Base-by-base conservation (phyloP, 306 rosid species). In the Medicago lupulina region DNA sequence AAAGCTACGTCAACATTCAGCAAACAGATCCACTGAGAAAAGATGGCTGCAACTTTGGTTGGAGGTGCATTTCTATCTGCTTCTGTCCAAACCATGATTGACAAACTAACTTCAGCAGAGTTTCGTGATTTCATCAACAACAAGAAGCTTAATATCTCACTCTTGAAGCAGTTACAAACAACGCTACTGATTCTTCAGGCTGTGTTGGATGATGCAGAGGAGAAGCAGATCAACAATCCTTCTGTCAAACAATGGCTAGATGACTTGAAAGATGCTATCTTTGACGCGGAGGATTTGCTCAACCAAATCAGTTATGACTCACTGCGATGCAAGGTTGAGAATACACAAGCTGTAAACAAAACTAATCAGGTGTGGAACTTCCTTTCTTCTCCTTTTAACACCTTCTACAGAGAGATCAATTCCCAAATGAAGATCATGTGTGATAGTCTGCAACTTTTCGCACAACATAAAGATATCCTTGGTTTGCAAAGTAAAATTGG, bases 301-400 rank as follows among this genome's bases (percentile, higher is more conserved):
- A 25, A 73, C 10, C 39, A 55, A 25, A 47, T 80, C 9, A 46
- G 39, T 5, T 43, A 23, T 13, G 57, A 67, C 12, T 31, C 44
- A 41, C 43, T 31, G 5, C 43, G 67, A 14, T 60, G 67, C 67
- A 28, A 60, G 19, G 17, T 43, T 54, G 62, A 72, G 76, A 15
- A 13, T 4, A 25, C 13, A 2, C 40, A 34, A 23, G 11, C 54
- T 6, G 41, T 36, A 51, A 74, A 63, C 36, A 10, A 3, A 31
- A 39, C 68, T 0, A 41, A 46, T 36, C 66, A 55, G 86, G 82
- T 85, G 59, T 82, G 84, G 86, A 85, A 76, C 16, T 72, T 80
- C 53, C 68, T 85, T 15, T 44, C 64, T 8, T 28, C 28, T 38
- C 40, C 83, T 41, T 74, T 66, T 50, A 81, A 73, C 19, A 83